Percentiles rank a stretch among this genome's conserved stretches.
phyloP scores from a whole-genome alignment of 2,329 filamentous ascomycete genomes.

The Microcyclosporella mali region DNA sequence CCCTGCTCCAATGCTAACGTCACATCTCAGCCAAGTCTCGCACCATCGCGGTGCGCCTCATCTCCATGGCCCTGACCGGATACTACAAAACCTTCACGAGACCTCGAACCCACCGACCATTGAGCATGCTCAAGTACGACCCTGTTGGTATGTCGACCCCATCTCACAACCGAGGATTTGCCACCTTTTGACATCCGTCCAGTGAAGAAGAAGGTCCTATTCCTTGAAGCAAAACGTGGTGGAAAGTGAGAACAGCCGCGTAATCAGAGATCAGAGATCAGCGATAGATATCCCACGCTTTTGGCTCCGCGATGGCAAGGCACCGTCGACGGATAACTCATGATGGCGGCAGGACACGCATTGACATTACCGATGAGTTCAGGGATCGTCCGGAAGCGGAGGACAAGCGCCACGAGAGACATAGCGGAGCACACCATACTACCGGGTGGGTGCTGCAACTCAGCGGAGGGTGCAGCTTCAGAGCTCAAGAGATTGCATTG shows the following conservation, averaged over 20 bases:
- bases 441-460: too few relatives aligned
- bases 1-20: not conserved
- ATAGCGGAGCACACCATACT: too few relatives aligned
- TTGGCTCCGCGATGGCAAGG: too few relatives aligned
- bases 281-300: too few relatives aligned
- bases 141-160: constrained; percentile 64
- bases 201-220: constrained; percentile 94
- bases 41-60: constrained; percentile 83
- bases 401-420: too few relatives aligned
- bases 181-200: constrained; percentile 25
- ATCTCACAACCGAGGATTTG: not conserved
- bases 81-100: constrained; percentile 91
- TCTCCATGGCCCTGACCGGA: constrained; percentile 98
- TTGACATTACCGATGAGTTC: too few relatives aligned
- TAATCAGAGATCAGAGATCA: not conserved
- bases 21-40: constrained; percentile 69
- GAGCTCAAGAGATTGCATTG: too few relatives aligned
- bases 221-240: constrained; percentile 85
- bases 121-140: constrained; percentile 99
- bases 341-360: too few relatives aligned
- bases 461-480: too few relatives aligned
- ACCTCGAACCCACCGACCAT: constrained; percentile 70
- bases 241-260: constrained; percentile 33
- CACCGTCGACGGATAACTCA: too few relatives aligned
- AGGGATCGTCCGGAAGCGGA: too few relatives aligned